Evolutionary conservation across 371 early-diverging fungal genomes (phyloP).

Genomic region (Cokeromyces recurvatus): DNA sequence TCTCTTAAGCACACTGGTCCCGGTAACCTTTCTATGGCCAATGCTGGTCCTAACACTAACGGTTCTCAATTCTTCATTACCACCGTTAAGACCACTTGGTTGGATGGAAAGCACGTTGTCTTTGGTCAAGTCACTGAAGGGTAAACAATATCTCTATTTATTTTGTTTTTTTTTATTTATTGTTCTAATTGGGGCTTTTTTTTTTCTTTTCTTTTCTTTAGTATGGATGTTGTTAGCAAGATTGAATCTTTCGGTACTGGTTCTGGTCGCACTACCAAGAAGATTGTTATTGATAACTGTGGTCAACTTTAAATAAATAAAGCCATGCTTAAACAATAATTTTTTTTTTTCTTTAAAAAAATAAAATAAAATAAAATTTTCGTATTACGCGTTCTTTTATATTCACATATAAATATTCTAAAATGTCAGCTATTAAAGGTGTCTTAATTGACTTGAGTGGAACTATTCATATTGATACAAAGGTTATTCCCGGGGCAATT

Average conservation of each 20-base stretch:
- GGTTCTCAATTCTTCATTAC: constrained; percentile 99
- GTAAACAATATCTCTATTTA: constrained; percentile 27
- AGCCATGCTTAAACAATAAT: too few relatives aligned
- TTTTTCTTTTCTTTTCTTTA: background rate
- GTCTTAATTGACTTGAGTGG: constrained; percentile 80
- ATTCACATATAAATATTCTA: too few relatives aligned
- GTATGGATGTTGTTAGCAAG: constrained; percentile 68
- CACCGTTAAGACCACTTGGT: constrained; percentile 80
- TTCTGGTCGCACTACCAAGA: constrained; percentile 51
- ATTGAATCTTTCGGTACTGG: constrained; percentile 66
- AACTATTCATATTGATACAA: constrained; percentile 72
- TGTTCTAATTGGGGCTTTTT: too few relatives aligned
- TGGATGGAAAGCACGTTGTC: constrained; percentile 99
- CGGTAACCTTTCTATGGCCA: constrained; percentile 94
- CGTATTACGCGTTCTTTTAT: background rate
- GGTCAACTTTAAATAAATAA: constrained; percentile 54
- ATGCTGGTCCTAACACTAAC: constrained; percentile 94
- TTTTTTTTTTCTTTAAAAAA: background rate
- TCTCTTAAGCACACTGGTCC: constrained; percentile 87
- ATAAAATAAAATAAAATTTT: background rate
- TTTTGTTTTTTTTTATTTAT: background rate
- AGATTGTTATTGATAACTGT: constrained; percentile 60
- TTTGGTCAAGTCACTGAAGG: constrained; percentile 91
- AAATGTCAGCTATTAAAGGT: constrained; percentile 37
- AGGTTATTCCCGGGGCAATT: constrained; percentile 65